Conservation (phyloP, 2,329 filamentous ascomycete species). For the Aulographum hederae region DNA sequence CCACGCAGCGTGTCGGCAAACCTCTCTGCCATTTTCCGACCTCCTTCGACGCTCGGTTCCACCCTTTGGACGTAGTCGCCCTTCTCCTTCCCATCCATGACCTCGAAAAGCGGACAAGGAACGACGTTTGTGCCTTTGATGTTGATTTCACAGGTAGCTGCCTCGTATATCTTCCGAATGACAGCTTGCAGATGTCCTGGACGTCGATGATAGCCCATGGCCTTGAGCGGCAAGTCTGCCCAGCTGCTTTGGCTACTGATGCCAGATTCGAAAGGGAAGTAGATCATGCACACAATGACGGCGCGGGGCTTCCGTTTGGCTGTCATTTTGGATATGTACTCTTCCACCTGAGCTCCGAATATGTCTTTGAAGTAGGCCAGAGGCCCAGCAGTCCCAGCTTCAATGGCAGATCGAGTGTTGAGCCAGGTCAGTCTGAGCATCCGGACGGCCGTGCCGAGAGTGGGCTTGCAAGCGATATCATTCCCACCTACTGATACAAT, state of each 20-base stretch:
- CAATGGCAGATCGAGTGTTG: no score
- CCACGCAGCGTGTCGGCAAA: constrained; percentile 8
- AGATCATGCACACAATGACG: no score
- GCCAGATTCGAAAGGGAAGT: no score
- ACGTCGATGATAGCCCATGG: constrained; percentile 13
- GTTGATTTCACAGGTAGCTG: constrained; percentile 11
- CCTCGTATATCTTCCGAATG: constrained; percentile 15
- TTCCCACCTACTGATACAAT: constrained; percentile 19
- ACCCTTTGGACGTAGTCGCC: constrained; percentile 17
- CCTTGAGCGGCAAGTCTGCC: no score
- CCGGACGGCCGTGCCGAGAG: constrained; percentile 10
- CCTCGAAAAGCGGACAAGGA: constrained; percentile 15
- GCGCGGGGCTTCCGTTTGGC: no score
- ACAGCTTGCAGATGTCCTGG: constrained; percentile 15
- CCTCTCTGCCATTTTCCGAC: constrained; percentile 14
- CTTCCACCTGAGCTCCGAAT: no score
- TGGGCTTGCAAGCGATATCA: constrained; percentile 16
- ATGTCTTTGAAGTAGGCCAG: no score
- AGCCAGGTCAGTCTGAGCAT: constrained; percentile 16
- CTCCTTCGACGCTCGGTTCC: constrained; percentile 16
- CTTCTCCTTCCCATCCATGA: constrained; percentile 13
- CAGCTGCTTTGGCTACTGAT: no score
- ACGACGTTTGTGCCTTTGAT: constrained; percentile 14
- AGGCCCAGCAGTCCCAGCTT: no score
- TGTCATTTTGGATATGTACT: no score